phyloP scores from a whole-genome alignment of 345 rosid genomes.

The Populus tremula region DNA sequence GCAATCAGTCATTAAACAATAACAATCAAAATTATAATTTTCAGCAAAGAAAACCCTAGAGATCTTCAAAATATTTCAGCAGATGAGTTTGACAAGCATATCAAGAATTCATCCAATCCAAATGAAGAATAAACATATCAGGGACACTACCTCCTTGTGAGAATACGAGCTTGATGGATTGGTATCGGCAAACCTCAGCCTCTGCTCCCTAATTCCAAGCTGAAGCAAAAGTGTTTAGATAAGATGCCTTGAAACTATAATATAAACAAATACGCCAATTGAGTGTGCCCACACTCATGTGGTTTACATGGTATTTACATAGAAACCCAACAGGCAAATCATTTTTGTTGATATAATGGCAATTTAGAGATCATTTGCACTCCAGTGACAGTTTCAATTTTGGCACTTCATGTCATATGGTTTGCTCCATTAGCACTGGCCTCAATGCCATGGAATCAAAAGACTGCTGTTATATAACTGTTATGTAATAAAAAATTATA shows the following conservation, averaged over 20 bases:
- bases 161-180: slow-evolving; percentile 75
- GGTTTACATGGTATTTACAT: background rate
- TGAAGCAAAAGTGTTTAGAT: slow-evolving; percentile 38
- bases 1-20: slow-evolving; percentile 24
- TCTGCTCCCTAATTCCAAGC: slow-evolving; percentile 79
- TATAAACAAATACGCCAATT: background rate
- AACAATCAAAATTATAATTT: slow-evolving; percentile 5
- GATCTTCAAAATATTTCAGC: background rate
- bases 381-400: background rate
- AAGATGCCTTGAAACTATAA: slow-evolving; percentile 6
- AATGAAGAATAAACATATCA: background rate
- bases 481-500: no score
- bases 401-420: background rate
- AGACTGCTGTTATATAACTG: background rate
- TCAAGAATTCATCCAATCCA: slow-evolving; percentile 1
- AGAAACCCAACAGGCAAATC: background rate
- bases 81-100: slow-evolving; percentile 8
- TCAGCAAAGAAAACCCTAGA: background rate
- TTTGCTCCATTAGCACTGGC: background rate
- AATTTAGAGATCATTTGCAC: background rate
- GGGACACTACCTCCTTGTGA: slow-evolving; percentile 65
- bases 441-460: background rate
- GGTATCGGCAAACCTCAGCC: slow-evolving; percentile 66
- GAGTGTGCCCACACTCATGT: background rate
- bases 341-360: background rate